Conservation (phyloP, 2,329 filamentous ascomycete species). For the Zasmidium angulare region DNA sequence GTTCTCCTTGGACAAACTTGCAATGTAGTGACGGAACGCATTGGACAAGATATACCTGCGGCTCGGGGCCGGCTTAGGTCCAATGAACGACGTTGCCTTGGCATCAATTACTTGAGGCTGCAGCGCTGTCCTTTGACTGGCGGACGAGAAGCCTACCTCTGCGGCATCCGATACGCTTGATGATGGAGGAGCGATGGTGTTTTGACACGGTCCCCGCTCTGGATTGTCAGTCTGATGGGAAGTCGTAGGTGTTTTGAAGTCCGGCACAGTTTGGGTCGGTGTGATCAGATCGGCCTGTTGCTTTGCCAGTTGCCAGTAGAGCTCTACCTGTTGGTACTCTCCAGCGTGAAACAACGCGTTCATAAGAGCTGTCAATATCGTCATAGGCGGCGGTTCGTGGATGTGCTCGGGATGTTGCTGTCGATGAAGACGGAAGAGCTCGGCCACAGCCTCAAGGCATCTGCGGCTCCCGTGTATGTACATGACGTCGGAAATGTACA, state of each 20-base stretch:
- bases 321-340: slow-evolving; percentile 60
- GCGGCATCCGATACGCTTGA: slow-evolving; percentile 9
- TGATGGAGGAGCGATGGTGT: neutral
- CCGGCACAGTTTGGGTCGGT: slow-evolving; percentile 16
- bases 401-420: slow-evolving; percentile 5
- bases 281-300: slow-evolving; percentile 47
- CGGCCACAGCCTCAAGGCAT: slow-evolving; percentile 50
- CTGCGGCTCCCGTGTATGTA: slow-evolving; percentile 53
- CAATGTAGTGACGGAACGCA: slow-evolving; percentile 54
- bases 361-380: slow-evolving; percentile 67
- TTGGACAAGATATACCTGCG: slow-evolving; percentile 42
- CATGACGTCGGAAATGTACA: slow-evolving; percentile 58
- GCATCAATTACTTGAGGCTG: neutral
- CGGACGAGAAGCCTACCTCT: slow-evolving; percentile 17
- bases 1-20: slow-evolving; percentile 53
- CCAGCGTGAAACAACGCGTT: slow-evolving; percentile 58
- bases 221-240: neutral
- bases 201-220: neutral
- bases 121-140: neutral
- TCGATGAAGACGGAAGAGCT: slow-evolving; percentile 58
- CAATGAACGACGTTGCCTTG: neutral
- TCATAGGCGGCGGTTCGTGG: slow-evolving; percentile 17
- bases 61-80: slow-evolving; percentile 16
- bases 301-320: slow-evolving; percentile 66
- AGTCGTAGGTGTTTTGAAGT: slow-evolving; percentile 6